Conservation (phyloP, 768 basidiomycete genomes). For the Leccinum boreale region DNA sequence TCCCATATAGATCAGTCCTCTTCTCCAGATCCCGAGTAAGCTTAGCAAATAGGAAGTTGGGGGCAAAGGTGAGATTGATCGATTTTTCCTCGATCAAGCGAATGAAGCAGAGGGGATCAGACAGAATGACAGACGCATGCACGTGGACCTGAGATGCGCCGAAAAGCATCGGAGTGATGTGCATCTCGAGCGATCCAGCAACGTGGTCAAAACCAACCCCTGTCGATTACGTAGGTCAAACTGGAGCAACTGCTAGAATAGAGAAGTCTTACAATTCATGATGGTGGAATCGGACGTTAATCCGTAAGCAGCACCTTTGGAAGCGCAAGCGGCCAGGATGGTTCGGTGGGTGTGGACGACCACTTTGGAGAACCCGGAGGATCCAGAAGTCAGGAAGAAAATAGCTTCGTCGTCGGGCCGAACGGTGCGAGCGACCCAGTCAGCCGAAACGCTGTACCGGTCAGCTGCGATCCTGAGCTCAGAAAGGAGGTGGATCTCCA, state of each 20-base stretch:
- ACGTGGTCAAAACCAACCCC: conserved; percentile 42
- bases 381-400: neutral
- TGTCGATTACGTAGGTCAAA: neutral
- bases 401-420: neutral
- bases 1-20: conserved; percentile 14
- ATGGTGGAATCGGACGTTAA: neutral
- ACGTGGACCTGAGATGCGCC: conserved; percentile 21
- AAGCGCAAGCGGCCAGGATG: neutral
- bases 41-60: neutral
- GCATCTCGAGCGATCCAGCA: conserved; percentile 37
- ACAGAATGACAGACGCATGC: conserved; percentile 13
- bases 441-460: conserved; percentile 3
- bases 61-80: conserved; percentile 18
- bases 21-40: neutral
- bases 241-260: no score
- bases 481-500: conserved; percentile 21
- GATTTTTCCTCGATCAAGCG: conserved; percentile 33
- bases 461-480: conserved; percentile 19
- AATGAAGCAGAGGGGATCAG: conserved; percentile 11
- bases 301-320: neutral
- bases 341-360: neutral
- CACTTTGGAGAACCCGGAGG: neutral
- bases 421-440: conserved; percentile 9
- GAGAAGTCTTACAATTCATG: conserved; percentile 31
- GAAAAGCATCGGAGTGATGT: conserved; percentile 32